Evolutionary conservation across 2,329 filamentous ascomycete species (phyloP), one percentile per base, ranked within the genome.

Genomic region (Fusarium temperatum): DNA sequence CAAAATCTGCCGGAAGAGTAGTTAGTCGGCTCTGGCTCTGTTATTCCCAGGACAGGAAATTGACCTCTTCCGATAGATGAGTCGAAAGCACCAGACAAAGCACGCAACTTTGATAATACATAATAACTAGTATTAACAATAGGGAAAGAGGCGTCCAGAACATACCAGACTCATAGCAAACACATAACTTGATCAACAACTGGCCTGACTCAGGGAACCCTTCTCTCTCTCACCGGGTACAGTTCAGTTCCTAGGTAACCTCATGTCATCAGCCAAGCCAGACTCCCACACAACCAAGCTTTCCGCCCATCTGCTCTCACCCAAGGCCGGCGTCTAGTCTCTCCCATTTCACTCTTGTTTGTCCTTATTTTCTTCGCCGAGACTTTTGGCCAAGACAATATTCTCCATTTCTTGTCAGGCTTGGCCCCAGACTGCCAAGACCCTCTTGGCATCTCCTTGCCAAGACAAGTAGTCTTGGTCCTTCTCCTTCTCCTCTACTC

Each of bases 241-340:
- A n/a, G 39, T 41, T 17, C 38, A 30, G 39, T 32, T 54, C 45
- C 30, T n/a, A 50, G 32, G 32, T 53, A 53, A 36, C 50, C 50
- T 53, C 57, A 51, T 71, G 63, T 56, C 69, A 65, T 72, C 51
- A 59, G 75, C 75, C 75, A 77, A 77, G 75, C 60, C 69, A 59
- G 63, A 67, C 60, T 60, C 51, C 71, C 64, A 72, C 75, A 69
- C 73, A 63, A 76, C 69, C 75, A 71, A 79, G 77, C 77, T 77
- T 78, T 79, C 75, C 75, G 69, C 70, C 73, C 66, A 56, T 62
- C 66, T 57, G 56, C 51, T 45, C 44, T 45, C 7, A 35, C 32
- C 44, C 26, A 28, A 48, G 45, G 6, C 59, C 48, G 38, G 41
- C 24, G 39, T 24, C 42, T 56, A 18, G 41, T 45, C 48, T 41